phyloP scores from a whole-genome alignment of 345 rosid species.

The Melaleuca quinquenervia region DNA sequence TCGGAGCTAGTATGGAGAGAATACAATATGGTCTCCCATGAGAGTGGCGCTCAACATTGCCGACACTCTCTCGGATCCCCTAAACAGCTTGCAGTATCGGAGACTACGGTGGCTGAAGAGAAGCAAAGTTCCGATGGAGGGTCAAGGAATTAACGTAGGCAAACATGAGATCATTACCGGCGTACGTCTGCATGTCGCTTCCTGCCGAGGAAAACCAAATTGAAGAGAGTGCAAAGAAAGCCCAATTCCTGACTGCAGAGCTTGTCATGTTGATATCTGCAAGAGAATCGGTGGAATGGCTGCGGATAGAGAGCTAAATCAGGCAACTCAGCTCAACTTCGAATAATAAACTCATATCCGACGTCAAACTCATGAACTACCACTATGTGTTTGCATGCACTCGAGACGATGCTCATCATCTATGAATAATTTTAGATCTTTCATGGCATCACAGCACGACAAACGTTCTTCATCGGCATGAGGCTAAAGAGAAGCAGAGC shows the following conservation, averaged over 20 bases:
- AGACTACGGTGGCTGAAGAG: slow-evolving; percentile 76
- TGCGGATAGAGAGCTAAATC: background rate
- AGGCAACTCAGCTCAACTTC: background rate
- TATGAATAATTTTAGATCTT: background rate
- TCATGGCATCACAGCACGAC: background rate
- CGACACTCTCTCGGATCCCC: background rate
- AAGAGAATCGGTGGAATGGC: background rate
- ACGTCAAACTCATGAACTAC: background rate
- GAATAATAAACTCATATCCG: background rate
- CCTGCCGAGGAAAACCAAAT: slow-evolving; percentile 80
- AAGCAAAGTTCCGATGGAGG: slow-evolving; percentile 88
- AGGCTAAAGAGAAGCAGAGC: background rate
- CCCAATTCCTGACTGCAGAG: slow-evolving; percentile 3
- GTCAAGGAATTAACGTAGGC: slow-evolving; percentile 86
- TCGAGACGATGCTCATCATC: background rate
- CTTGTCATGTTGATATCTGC: background rate
- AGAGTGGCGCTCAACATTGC: slow-evolving; percentile 1
- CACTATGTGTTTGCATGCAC: background rate
- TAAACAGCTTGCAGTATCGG: slow-evolving; percentile 7
- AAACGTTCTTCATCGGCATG: too few species aligned
- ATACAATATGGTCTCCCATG: slow-evolving; percentile 1
- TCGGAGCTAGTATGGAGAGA: slow-evolving; percentile 1
- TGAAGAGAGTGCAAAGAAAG: slow-evolving; percentile 29
- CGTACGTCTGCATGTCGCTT: slow-evolving; percentile 82
- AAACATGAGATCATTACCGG: slow-evolving; percentile 26